Base-by-base conservation (phyloP, 2,329 filamentous ascomycete genomes). In the Ascochyta fabae region DNA sequence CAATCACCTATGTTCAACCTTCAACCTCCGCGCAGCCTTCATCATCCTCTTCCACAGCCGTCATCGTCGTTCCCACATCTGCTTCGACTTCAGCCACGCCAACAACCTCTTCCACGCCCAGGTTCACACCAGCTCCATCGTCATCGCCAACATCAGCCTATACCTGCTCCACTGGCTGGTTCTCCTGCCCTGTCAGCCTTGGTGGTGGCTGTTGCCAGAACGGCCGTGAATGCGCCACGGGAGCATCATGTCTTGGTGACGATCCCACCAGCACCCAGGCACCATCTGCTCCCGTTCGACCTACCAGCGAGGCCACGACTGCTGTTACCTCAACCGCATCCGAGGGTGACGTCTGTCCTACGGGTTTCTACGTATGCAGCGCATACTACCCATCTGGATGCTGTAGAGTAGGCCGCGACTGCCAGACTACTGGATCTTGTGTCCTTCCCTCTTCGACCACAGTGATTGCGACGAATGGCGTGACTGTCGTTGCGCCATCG, bases 331-430 rank as follows among this genome's bases (percentile, higher is more conserved):
- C 92, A 4, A 96, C 92, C 79, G 96, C 76, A 87, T 90, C 48
- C 96, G 49, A 53, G n/a, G 60, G 62, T 3, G 60, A 62, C 19
- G 69, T 83, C 65, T 98, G 94, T 66, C 94, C 94, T 0, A 93
- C 88, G 0, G 93, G 93, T 2, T 98, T 93, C 80, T 98, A 98
- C 75, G 88, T 91, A 46, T 98, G 94, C 75, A 85, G 88, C 2
- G 94, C 94, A 2, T 87, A 87, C 56, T 91, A 93, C 56, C 80
- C 84, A 2, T 92, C 90, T 13, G 92, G 92, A 19, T 98, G 94
- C 79, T 98, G 94, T 77, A 89, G 90, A 53, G 92, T 91, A 0
- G 93, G 92, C 2, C 86, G 93, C 19, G 85, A 96, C 77, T 98
- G 94, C 77, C 85, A 89, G 56, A 89, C 87, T 0, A 90, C 89